Percentiles rank a stretch among this genome's conserved stretches.
Evolutionary conservation across 371 early-diverging fungal species (phyloP).

Genomic region (Mortierella sp.): DNA sequence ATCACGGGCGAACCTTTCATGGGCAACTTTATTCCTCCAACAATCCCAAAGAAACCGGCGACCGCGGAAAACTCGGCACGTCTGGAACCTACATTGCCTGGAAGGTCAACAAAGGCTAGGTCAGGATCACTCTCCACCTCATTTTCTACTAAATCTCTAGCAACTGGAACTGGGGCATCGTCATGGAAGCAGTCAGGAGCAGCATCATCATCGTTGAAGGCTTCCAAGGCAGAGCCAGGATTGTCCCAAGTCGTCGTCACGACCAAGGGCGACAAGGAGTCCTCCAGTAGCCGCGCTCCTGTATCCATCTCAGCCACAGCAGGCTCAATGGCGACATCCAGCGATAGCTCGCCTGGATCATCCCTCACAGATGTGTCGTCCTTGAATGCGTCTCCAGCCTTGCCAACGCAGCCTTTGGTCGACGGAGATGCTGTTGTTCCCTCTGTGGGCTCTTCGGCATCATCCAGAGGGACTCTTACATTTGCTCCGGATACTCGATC

Average conservation of each 20-base stretch:
- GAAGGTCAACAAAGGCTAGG: constrained; percentile 23
- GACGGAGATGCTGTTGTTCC: not conserved
- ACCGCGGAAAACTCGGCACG: constrained; percentile 47
- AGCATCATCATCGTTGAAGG: not conserved
- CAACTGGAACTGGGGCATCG: not conserved
- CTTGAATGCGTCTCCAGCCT: constrained; percentile 17
- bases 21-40: constrained; percentile 70
- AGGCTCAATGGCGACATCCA: constrained; percentile 11
- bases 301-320: constrained; percentile 8
- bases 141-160: constrained; percentile 11
- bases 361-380: constrained; percentile 19
- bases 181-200: not conserved
- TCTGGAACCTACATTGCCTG: constrained; percentile 52
- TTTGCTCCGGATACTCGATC: constrained; percentile 8
- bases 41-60: constrained; percentile 48
- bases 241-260: not conserved
- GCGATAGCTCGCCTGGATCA: constrained; percentile 22
- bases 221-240: constrained; percentile 3
- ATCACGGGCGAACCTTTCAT: constrained; percentile 88
- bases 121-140: constrained; percentile 28
- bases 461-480: not conserved
- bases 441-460: not conserved
- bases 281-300: not conserved
- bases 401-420: not conserved
- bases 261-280: not conserved